Base-by-base conservation (phyloP, 2,329 filamentous ascomycete species). In the Apiospora hydei region DNA sequence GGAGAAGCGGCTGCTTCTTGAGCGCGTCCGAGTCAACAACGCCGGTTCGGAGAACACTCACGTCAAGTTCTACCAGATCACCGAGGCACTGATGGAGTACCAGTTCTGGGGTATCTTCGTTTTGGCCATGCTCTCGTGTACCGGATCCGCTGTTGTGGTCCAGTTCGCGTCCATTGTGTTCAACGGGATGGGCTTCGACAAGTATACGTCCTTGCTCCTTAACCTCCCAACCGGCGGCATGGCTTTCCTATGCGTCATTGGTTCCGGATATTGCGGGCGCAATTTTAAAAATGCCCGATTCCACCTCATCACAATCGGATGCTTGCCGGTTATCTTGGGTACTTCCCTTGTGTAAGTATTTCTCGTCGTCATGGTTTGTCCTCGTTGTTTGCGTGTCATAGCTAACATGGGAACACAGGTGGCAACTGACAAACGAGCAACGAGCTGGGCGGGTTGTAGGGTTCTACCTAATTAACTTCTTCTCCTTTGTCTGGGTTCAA, bases 151-250 rank as follows among this genome's bases (percentile, higher is more conserved):
- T 18, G 78, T 77, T 2, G 73, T 81, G 13, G 77, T 76, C 18
- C 77, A 77, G 2, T 82, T 81, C 69, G 78, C 78, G 3, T 76
- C 80, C 14, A 78, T 82, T 5, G 79, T 81, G 4, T 77, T 83
- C 71, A 79, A 80, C 41, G 77, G 77, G 34, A 82, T 83, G 77
- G 80, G 81, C 1, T 82, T 83, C 69, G 77, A 77, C 21, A 75
- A 75, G 44, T 78, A 81, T 51, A 73, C 78, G 46, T 78, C 81
- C 11, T 77, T 83, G n/a, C 74, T 81, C 0, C 74, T 82, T 24
- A 82, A 81, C 67, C 76, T 81, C 13, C 80, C 80, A 13, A 80
- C 80, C 24, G 79, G 80, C 4, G 79, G 76, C 1, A 74, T 82
- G 68, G 78, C 79, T 0, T 79, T 80, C 6, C 72, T 80, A 44